Percentiles rank a stretch among this genome's conserved stretches.
Conservation (phyloP, 1,139 yeast genomes). For the Ogataea hybrid region DNA sequence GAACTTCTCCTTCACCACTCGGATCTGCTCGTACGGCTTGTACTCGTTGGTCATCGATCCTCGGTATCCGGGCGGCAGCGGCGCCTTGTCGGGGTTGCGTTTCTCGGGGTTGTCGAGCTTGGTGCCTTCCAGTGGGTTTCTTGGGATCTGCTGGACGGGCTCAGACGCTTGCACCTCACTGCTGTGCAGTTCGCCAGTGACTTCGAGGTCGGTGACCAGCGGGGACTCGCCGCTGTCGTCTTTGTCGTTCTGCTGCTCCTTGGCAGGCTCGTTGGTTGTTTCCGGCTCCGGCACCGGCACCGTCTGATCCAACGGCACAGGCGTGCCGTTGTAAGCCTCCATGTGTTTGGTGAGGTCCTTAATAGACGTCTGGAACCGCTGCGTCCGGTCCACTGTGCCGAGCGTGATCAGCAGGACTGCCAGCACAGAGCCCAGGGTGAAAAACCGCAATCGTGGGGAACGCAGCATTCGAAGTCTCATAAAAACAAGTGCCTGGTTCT, state of each 20-base stretch:
- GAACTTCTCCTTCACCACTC: too few relatives aligned
- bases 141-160: constrained; percentile 1
- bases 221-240: too few relatives aligned
- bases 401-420: constrained; percentile 3
- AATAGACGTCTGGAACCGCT: constrained; percentile 6
- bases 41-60: too few relatives aligned
- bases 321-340: constrained; percentile 8
- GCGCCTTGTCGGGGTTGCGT: constrained; percentile 24
- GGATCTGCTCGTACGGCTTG: too few relatives aligned
- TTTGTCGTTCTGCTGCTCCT: too few relatives aligned
- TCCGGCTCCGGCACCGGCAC: not conserved
- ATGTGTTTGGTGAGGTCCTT: constrained; percentile 5
- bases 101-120: constrained; percentile 22
- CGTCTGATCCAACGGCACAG: not conserved
- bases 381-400: constrained; percentile 5
- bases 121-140: constrained; percentile 24
- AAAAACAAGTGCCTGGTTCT: not conserved
- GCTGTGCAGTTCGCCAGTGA: not conserved
- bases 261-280: not conserved
- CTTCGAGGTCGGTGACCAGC: too few relatives aligned
- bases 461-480: constrained; percentile 12
- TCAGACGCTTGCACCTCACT: not conserved
- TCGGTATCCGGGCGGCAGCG: too few relatives aligned
- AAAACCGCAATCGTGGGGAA: constrained; percentile 6
- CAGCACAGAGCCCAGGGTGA: constrained; percentile 1